Evolutionary conservation across 192 early-diverging fungal species (phyloP).

Genomic region (Lunasporangiospora selenospora): DNA sequence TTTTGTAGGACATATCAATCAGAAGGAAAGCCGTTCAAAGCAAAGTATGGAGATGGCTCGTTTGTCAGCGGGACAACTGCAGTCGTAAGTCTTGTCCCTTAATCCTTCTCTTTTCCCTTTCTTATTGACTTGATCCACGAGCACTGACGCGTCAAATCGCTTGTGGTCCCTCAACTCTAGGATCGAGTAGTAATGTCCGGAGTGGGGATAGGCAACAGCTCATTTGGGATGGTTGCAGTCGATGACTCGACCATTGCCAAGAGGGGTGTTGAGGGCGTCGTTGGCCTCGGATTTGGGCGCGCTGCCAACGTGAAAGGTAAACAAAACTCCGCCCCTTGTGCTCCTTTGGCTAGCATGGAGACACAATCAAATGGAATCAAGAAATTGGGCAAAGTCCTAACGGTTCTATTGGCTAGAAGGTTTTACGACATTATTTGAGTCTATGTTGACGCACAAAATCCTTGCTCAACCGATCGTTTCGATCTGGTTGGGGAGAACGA

Average conservation of each 20-base stretch:
- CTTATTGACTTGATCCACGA: neutral
- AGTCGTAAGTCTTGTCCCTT: slow-evolving; percentile 3
- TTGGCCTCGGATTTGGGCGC: slow-evolving; percentile 32
- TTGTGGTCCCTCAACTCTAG: too few relatives aligned
- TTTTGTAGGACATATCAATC: slow-evolving; percentile 8
- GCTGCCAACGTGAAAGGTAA: slow-evolving; percentile 32
- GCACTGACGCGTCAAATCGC: too few relatives aligned
- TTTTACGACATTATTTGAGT: slow-evolving; percentile 27
- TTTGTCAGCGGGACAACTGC: slow-evolving; percentile 29
- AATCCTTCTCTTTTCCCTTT: neutral
- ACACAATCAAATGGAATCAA: too few relatives aligned
- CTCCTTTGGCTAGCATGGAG: too few relatives aligned
- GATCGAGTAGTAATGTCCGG: slow-evolving; percentile 19
- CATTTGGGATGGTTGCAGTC: slow-evolving; percentile 29
- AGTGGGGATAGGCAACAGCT: slow-evolving; percentile 19
- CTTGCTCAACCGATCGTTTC: slow-evolving; percentile 42
- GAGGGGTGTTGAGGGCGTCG: slow-evolving; percentile 36
- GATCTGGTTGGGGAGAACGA: slow-evolving; percentile 34
- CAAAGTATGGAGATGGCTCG: slow-evolving; percentile 40
- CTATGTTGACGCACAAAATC: slow-evolving; percentile 11
- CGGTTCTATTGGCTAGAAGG: too few relatives aligned
- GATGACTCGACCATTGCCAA: slow-evolving; percentile 46
- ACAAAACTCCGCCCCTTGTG: too few relatives aligned
- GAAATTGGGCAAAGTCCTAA: too few relatives aligned
- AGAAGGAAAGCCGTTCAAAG: slow-evolving; percentile 21